Percentiles rank a stretch among this genome's conserved stretches.
These are phyloP conservation scores for Acrodontium crateriforme DNA, from an alignment of 2,329 filamentous ascomycete species.

Conservation along the genomic window DNA sequence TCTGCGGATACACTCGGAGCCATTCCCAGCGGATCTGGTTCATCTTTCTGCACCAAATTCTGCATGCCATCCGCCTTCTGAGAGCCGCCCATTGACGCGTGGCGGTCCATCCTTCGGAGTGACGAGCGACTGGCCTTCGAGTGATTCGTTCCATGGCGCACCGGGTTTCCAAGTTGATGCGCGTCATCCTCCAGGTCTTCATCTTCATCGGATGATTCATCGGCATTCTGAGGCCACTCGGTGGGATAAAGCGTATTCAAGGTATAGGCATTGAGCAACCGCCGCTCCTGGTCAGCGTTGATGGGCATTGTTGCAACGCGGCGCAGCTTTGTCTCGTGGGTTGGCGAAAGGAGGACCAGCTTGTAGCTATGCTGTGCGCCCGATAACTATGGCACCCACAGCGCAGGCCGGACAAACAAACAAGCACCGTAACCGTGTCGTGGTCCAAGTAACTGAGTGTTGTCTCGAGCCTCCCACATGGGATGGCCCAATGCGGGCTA, in stretches of 20 bases:
- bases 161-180: slow-evolving; percentile 3
- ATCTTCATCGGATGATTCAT: slow-evolving; percentile 27
- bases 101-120: slow-evolving; percentile 64
- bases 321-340: too few relatives aligned
- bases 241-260: slow-evolving; percentile 63
- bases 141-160: background rate
- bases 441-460: too few relatives aligned
- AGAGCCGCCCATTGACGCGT: slow-evolving; percentile 36
- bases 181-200: slow-evolving; percentile 5
- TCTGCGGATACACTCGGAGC: slow-evolving; percentile 75
- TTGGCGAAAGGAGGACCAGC: too few relatives aligned
- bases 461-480: too few relatives aligned
- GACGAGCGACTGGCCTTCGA: slow-evolving; percentile 37
- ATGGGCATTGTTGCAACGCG: slow-evolving; percentile 32
- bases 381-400: too few relatives aligned
- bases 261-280: slow-evolving; percentile 80
- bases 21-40: slow-evolving; percentile 80
- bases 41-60: slow-evolving; percentile 76
- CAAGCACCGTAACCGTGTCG: too few relatives aligned
- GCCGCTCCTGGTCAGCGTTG: slow-evolving; percentile 57
- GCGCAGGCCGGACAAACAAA: too few relatives aligned
- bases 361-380: too few relatives aligned
- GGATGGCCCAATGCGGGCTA: too few relatives aligned
- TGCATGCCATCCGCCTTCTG: slow-evolving; percentile 56
- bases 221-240: slow-evolving; percentile 72